Base-by-base conservation (phyloP, 768 basidiomycete genomes). In the Mycena floridula region DNA sequence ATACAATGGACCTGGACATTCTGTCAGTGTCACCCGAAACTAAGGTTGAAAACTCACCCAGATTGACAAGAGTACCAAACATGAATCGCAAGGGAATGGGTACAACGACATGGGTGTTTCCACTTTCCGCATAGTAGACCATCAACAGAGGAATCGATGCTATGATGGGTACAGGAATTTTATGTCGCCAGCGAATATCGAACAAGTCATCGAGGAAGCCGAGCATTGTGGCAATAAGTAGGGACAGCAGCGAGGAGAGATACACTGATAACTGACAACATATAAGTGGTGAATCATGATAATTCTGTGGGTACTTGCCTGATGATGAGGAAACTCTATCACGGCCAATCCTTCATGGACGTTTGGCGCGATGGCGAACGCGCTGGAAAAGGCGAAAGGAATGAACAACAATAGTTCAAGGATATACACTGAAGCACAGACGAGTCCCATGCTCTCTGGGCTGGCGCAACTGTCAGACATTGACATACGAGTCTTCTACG, bases 161-260 rank as follows among this genome's bases (percentile, higher is more conserved):
- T 49, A 99, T 88, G 58, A 99, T 79, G 0, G 96, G 96, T 43
- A 99, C 94, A 0, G 96, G 96, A 11, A 99, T 67, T 62, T 99
- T 99, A 65, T 98, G 92, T 46, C 96, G 69, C 96, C 96, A 99
- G 15, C 96, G 82, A 52, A 99, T 97, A 60, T 99, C 96, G 54
- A 98, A 99, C 4, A 98, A 77, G 62, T 99, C 96, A 56, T 99
- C 96, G 37, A 97, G 71, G 59, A 99, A 95, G 25, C 96, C 96
- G 7, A 99, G 79, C 48, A 98, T 73, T 0, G 93, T 94, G 0
- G 96, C 94, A 35, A 90, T 89, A 25, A 98, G 67, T 27, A 99
- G 72, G 0, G 89, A 93, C n/a, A 99, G 74, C 6, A 99, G 58
- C 7, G 91, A 90, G 0, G 96, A 94, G 37, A 99, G 73, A 64